These are phyloP conservation scores for Paraphoma chrysanthemicola DNA, from an alignment of 2,329 filamentous ascomycete species.

Conservation along the genomic window DNA sequence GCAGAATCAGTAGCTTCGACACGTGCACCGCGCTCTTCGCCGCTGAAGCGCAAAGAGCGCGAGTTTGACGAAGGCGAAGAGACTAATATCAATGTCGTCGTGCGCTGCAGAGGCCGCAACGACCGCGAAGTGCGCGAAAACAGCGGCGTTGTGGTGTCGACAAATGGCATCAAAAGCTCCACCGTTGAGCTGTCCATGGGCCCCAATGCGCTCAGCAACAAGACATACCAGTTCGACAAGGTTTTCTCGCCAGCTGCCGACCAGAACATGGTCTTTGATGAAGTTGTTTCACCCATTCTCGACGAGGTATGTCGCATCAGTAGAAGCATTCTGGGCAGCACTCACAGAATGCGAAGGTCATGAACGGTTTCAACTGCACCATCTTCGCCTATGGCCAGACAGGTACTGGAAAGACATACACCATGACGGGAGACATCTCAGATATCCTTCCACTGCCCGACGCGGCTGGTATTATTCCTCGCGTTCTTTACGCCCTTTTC, in stretches of 20 bases:
- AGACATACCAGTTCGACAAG: slow-evolving; percentile 95
- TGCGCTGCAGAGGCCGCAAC: slow-evolving; percentile 90
- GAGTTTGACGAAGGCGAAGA: slow-evolving; percentile 83
- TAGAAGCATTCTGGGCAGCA: background rate
- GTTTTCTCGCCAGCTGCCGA: slow-evolving; percentile 96
- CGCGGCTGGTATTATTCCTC: slow-evolving; percentile 91
- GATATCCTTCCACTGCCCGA: slow-evolving; percentile 90
- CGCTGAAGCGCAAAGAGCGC: slow-evolving; percentile 83
- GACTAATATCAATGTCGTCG: slow-evolving; percentile 97
- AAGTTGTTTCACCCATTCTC: slow-evolving; percentile 90
- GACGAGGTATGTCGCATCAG: slow-evolving; percentile 71
- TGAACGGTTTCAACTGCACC: slow-evolving; percentile 95
- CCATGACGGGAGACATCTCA: slow-evolving; percentile 97
- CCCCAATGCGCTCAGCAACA: slow-evolving; percentile 89
- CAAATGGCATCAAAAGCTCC: slow-evolving; percentile 87
- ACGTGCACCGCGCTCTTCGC: slow-evolving; percentile 51
- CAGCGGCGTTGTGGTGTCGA: slow-evolving; percentile 88
- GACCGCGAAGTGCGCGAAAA: slow-evolving; percentile 94
- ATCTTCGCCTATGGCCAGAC: slow-evolving; percentile 99
- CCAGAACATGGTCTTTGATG: slow-evolving; percentile 92
- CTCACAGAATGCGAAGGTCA: slow-evolving; percentile 67
- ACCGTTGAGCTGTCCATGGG: slow-evolving; percentile 90
- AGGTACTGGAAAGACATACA: slow-evolving; percentile 98
- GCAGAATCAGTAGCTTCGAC: slow-evolving; percentile 71
- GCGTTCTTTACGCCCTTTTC: slow-evolving; percentile 87